Evolutionary conservation across 257 asterid genomes (phyloP), one percentile per base, ranked within the genome.

Genomic region (Coffea canephora): DNA sequence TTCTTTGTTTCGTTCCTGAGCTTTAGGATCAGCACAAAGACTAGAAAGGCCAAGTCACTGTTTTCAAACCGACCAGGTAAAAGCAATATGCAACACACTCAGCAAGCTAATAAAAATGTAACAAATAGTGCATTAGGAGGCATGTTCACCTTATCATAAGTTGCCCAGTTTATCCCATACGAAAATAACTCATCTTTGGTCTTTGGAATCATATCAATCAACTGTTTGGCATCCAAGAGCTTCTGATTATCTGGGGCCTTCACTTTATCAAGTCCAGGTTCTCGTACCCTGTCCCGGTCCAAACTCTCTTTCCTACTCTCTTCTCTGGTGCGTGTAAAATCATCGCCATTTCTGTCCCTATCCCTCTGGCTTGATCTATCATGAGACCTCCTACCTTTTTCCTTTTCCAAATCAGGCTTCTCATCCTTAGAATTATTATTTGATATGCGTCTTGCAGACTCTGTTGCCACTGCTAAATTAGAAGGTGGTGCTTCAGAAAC

Each of bases 161-260:
- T 85, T 4, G 61, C 82, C 99, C 99, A 96, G 81, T 96, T 92
- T 79, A 96, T 94, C 89, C 87, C 93, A 68, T 90, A 96, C 4
- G 99, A 89, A 75, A 96, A 96, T 84, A 96, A 83, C 86, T 96
- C 97, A 57, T 96, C 97, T 83, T 96, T 96, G 84, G 98, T 94
- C 94, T 91, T 96, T 34, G 99, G 99, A 77, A 96, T 96, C 79
- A 89, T 91, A 83, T 96, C 99, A 77, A 96, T 96, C 93, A 96
- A 86, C 90, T 94, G 97, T 75, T 94, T 96, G 57, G 99, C 98
- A 91, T 90, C 94, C 88, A 92, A 80, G 84, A 90, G 93, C 89
- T 94, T 96, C 88, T 88, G 92, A 71, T 91, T 96, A 69, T 94
- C 99, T 59, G 89, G 83, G 73, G 91, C 82, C 85, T 85, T 90